These are phyloP conservation scores for Laguncularia racemosa DNA, from an alignment of 345 rosid species.

Conservation along the genomic window DNA sequence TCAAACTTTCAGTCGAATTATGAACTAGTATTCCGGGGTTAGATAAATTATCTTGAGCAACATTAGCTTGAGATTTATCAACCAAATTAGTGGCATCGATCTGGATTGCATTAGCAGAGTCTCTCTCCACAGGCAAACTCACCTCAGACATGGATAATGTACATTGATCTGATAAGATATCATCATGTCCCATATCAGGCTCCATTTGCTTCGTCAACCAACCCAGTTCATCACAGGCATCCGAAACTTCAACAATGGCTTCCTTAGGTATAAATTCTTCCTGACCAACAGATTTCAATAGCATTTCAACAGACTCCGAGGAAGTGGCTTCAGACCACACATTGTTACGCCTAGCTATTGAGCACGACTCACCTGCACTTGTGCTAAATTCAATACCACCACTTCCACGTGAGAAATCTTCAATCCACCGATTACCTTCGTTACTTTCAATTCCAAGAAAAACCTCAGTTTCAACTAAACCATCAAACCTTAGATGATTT, in stretches of 20 bases:
- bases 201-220: conserved; percentile 69
- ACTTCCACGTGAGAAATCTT: conserved; percentile 56
- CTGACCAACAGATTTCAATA: conserved; percentile 89
- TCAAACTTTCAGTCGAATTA: background rate
- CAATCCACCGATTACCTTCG: conserved; percentile 90
- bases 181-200: conserved; percentile 37
- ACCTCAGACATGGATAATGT: conserved; percentile 20
- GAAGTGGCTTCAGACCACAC: conserved; percentile 83
- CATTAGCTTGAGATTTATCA: conserved; percentile 25
- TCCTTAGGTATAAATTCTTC: conserved; percentile 56
- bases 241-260: conserved; percentile 39
- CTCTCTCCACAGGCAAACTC: conserved; percentile 7
- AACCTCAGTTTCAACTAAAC: conserved; percentile 35
- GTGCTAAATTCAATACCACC: conserved; percentile 73
- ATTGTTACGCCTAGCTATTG: conserved; percentile 73
- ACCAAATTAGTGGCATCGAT: conserved; percentile 18
- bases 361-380: conserved; percentile 72
- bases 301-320: conserved; percentile 44
- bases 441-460: conserved; percentile 45
- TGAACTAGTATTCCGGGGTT: background rate
- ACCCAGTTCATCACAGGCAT: conserved; percentile 65
- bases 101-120: conserved; percentile 13
- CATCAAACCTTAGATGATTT: conserved; percentile 30
- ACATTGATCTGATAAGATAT: conserved; percentile 29
- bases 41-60: conserved; percentile 19